Base-by-base conservation (phyloP, 306 rosid species). In the barrel medic (Medicago truncatula) region DNA sequence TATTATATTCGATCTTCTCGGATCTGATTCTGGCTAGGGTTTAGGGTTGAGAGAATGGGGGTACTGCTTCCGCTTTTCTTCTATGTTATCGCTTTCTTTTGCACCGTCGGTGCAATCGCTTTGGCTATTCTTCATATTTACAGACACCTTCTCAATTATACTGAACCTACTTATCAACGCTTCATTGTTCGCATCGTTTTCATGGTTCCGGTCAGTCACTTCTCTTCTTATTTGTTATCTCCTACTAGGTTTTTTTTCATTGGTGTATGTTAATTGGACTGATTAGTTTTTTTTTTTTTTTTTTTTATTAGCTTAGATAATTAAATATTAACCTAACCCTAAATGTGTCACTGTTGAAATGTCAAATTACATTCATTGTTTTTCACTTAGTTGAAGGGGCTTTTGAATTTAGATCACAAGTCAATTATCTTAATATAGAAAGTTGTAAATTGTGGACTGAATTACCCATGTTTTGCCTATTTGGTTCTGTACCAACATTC, bases 111-210 rank as follows among this genome's bases (percentile, higher is more conserved):
- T 83, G 99, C 97, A 36, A 83, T 92, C 68, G 87, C 89, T 85
- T 53, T 95, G 65, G 96, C 97, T 4, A 38, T 88, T 71, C 53
- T 87, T 66, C 99, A 95, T 38, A 95, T 95, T 69, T 95, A 90
- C 76, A 74, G 90, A 72, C 99, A 95, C 78, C 97, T 95, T 70
- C 80, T 88, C 83, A 95, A 95, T 80, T 95, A 95, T 80, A 95
- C 97, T 7, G 99, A 95, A 34, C 99, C 99, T 46, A 92, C 93
- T 75, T 95, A 95, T 75, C 99, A 95, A 85, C 89, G 99, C 56
- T 90, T 82, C 74, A 95, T 95, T 38, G 99, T 92, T 47, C 92
- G 99, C 41, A 95, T 95, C 74, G 81, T 95, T 65, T 95, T 92
- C 73, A 95, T 95, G 99, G 99, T 95, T 34, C 99, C 97, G 71